A percentile compares a stretch with the other conserved stretches of the same genome.
Evolutionary conservation across 1,139 yeast species (phyloP).

Genomic region (Spathaspora jeffriesii): DNA sequence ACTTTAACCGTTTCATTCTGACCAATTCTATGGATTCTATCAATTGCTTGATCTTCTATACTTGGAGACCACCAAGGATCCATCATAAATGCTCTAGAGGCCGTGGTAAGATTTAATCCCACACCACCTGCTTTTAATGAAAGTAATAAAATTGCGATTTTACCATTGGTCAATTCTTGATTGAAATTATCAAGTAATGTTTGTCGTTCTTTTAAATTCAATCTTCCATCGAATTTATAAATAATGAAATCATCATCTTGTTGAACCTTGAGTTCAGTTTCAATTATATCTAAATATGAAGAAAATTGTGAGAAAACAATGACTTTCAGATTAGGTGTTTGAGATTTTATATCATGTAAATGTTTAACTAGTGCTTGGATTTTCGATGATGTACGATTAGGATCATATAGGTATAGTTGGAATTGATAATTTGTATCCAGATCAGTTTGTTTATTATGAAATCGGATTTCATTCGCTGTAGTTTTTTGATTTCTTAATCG

Average conservation of each 20-base stretch:
- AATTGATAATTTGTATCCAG: slow-evolving; percentile 23
- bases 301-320: slow-evolving; percentile 98
- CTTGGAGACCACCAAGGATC: slow-evolving; percentile 99
- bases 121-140: slow-evolving; percentile 96
- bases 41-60: slow-evolving; percentile 95
- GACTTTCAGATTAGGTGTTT: slow-evolving; percentile 85
- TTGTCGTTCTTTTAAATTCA: slow-evolving; percentile 68
- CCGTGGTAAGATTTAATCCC: slow-evolving; percentile 83
- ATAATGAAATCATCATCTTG: slow-evolving; percentile 35
- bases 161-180: slow-evolving; percentile 23
- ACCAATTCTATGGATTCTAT: slow-evolving; percentile 92
- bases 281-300: slow-evolving; percentile 92
- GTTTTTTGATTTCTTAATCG: slow-evolving; percentile 32
- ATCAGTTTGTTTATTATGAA: slow-evolving; percentile 27
- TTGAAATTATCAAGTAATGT: slow-evolving; percentile 58
- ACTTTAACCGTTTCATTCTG: slow-evolving; percentile 82
- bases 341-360: slow-evolving; percentile 81
- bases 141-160: slow-evolving; percentile 64
- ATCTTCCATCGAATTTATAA: slow-evolving; percentile 80
- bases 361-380: slow-evolving; percentile 97
- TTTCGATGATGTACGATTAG: slow-evolving; percentile 76
- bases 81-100: slow-evolving; percentile 87
- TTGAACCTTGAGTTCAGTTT: slow-evolving; percentile 55
- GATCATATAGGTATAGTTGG: slow-evolving; percentile 45
- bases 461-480: slow-evolving; percentile 31